These are phyloP conservation scores for Scheffersomyces quercinus DNA, from an alignment of 1,139 yeast genomes.

Conservation along the genomic window DNA sequence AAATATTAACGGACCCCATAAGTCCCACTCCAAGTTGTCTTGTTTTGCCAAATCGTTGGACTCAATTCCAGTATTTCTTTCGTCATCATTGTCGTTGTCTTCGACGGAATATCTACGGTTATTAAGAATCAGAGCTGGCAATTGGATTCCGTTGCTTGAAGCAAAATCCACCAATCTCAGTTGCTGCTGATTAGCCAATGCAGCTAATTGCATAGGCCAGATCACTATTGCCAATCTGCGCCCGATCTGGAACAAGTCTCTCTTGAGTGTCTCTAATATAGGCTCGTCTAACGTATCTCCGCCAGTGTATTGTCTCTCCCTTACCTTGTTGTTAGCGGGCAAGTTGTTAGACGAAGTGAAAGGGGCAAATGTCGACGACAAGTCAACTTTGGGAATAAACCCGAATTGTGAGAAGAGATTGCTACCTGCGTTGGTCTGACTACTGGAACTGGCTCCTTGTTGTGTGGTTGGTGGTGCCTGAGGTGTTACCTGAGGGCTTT, in stretches of 20 bases:
- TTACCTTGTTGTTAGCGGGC: constrained; percentile 53
- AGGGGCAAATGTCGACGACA: constrained; percentile 41
- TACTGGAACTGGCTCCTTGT: not conserved
- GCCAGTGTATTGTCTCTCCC: constrained; percentile 75
- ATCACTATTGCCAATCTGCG: constrained; percentile 64
- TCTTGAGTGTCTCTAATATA: constrained; percentile 61
- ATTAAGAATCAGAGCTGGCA: constrained; percentile 40
- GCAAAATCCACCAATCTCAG: constrained; percentile 45
- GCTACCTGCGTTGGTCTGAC: not conserved
- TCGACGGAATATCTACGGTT: constrained; percentile 32
- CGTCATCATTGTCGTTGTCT: constrained; percentile 31
- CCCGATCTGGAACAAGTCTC: constrained; percentile 71
- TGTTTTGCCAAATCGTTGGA: constrained; percentile 14
- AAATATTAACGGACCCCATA: constrained; percentile 87
- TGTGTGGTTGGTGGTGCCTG: constrained; percentile 1
- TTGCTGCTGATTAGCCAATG: constrained; percentile 47
- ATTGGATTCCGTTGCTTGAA: constrained; percentile 41
- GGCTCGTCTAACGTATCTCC: constrained; percentile 89
- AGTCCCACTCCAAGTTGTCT: constrained; percentile 70
- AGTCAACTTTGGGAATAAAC: constrained; percentile 41
- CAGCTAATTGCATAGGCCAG: constrained; percentile 62
- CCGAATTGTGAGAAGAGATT: not conserved
- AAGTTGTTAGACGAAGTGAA: constrained; percentile 28
- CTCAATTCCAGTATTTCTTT: constrained; percentile 12
- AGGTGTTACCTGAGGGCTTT: constrained; percentile 1